Evolutionary conservation across 495 filamentous ascomycete species (phyloP), one percentile per base, ranked within the genome.

Genomic region (Penicillium arizonense): DNA sequence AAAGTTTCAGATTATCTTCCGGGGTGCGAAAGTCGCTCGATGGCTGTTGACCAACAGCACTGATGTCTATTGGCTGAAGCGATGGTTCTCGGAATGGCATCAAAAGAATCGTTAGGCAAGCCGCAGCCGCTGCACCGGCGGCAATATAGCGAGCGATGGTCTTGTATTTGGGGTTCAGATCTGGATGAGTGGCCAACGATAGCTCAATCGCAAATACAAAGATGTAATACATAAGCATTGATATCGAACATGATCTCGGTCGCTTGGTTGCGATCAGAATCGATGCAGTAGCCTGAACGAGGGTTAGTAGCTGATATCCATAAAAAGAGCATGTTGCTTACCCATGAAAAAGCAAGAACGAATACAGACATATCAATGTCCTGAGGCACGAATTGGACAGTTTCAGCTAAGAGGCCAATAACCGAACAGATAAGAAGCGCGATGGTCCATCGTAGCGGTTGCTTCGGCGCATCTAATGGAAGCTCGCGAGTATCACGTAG

Each of bases 1-100:
- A 92, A 1, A 89, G 74, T 18, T 77, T 86, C 35, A 94, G 63
- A 53, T 87, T 81, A 59, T 95, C 90, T 63, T 95, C 90, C n/a
- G 90, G 90, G 43, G 86, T 93, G 28, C 88, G 82, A 14, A 84
- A 75, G 3, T 80, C 60, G 10, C 70, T 78, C 3, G 78, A 84
- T 32, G 90, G 85, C 26, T 70, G 50, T 13, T 74, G 70, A 32
- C 79, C 83, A 5, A 84, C 72, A 12, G 71, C 64, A 53, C 84
- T 82, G 47, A 93, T 91, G 6, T 81, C 80, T 3, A 78, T 67
- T n/a, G 65, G 69, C 21, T 80, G 72, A n/a, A 87, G 62, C 0
- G 64, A 62, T 9, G 82, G 80, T 43, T 87, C 76, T 47, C 89
- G 79, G 52, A 91, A 65, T 14, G 90, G 89, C 88, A 91, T 93